A percentile compares a stretch with the other conserved stretches of the same genome.
These are phyloP conservation scores for Boeremia exigua DNA, from an alignment of 2,329 filamentous ascomycete species.

Conservation along the genomic window DNA sequence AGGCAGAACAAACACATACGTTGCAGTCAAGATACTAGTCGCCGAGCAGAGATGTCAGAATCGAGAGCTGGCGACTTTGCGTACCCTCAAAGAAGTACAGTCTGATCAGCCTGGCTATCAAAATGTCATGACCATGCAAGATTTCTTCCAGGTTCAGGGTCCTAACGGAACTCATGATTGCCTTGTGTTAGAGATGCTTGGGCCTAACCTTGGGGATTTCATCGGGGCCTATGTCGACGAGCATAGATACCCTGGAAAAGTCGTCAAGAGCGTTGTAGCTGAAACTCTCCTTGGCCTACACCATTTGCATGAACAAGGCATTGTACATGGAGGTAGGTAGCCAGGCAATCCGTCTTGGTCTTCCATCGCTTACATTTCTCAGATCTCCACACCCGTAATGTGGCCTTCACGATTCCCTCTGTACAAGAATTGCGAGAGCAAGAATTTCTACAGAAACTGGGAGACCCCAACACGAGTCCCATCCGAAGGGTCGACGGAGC, in stretches of 20 bases:
- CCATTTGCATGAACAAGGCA: conserved; percentile 28
- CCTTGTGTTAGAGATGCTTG: conserved; percentile 52
- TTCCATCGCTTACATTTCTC: no score
- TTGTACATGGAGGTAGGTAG: conserved; percentile 39
- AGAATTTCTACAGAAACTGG: conserved; percentile 25
- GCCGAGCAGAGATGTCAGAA: background rate
- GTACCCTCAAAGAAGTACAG: background rate
- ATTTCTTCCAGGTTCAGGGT: conserved; percentile 49
- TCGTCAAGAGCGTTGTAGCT: conserved; percentile 48
- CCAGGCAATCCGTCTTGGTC: no score
- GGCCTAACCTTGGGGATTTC: conserved; percentile 48
- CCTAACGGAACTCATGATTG: conserved; percentile 57
- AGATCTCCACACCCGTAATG: conserved; percentile 40
- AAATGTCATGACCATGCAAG: conserved; percentile 47
- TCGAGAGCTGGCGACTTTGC: conserved; percentile 2
- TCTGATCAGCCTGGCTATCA: conserved; percentile 3
- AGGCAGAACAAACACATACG: no score
- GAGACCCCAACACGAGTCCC: no score
- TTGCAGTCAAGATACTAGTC: conserved; percentile 4
- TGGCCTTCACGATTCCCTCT: conserved; percentile 29
- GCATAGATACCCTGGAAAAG: conserved; percentile 39
- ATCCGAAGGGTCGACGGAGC: no score
- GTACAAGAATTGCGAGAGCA: conserved; percentile 23
- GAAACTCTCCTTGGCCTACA: conserved; percentile 26
- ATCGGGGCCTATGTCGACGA: no score